phyloP scores from a whole-genome alignment of 495 filamentous ascomycete species.

The Podospora fimiseda region DNA sequence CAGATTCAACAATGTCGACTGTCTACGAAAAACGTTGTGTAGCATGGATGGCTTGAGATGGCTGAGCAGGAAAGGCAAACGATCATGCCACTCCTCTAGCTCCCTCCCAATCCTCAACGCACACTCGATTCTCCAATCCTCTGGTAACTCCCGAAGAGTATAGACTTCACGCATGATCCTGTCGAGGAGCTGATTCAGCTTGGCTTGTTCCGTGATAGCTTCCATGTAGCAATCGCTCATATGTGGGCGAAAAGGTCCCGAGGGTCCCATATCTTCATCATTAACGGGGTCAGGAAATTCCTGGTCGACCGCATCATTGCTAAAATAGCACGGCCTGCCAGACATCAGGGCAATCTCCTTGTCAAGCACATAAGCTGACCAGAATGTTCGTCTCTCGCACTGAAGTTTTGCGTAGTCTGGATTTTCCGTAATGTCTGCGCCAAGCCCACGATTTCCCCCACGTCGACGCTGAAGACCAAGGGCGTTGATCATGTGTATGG shows the following conservation, averaged over 20 bases:
- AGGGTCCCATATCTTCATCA: constrained; percentile 46
- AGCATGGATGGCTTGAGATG: constrained; percentile 36
- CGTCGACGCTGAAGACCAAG: constrained; percentile 28
- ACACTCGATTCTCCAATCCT: constrained; percentile 34
- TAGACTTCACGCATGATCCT: constrained; percentile 47
- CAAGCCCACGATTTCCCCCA: constrained; percentile 16
- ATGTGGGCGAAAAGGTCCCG: constrained; percentile 18
- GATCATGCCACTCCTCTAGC: constrained; percentile 28
- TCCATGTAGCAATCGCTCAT: constrained; percentile 39
- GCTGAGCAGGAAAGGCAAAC: constrained; percentile 40
- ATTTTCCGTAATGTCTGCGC: constrained; percentile 2
- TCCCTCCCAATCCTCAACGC: constrained; percentile 34
- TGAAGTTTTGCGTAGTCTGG: constrained; percentile 23
- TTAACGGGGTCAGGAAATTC: constrained; percentile 46
- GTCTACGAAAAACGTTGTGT: constrained; percentile 47
- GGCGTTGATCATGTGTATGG: constrained; percentile 16
- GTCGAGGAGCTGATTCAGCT: constrained; percentile 21
- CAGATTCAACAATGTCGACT: constrained; percentile 48
- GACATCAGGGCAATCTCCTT: constrained; percentile 53
- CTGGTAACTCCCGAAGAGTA: constrained; percentile 36
- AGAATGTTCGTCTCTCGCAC: constrained; percentile 49
- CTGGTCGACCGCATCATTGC: constrained; percentile 49
- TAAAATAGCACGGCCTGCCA: constrained; percentile 47
- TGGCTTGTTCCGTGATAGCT: constrained; percentile 42
- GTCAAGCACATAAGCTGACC: constrained; percentile 51